Conservation (phyloP, 768 basidiomycete species). For the Mrakia frigida region DNA sequence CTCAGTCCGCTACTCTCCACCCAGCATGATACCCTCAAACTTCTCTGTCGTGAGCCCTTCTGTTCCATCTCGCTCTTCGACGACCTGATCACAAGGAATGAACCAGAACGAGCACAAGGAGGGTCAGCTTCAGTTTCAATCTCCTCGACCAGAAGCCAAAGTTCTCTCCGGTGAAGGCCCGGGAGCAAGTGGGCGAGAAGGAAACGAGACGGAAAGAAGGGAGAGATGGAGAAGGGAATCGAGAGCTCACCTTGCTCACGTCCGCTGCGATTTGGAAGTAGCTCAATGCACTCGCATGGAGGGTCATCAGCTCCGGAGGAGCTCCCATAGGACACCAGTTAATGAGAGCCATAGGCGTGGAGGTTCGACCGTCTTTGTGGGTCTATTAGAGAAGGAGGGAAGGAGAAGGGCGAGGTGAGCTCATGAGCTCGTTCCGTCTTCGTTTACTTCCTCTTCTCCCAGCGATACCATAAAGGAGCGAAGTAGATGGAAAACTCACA, state of each 20-base stretch:
- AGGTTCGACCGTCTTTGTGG: slow-evolving; percentile 24
- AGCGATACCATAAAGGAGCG: neutral
- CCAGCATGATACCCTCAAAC: slow-evolving; percentile 12
- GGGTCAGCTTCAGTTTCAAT: neutral
- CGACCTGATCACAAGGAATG: slow-evolving; percentile 3
- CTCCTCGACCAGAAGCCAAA: neutral
- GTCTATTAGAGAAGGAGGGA: neutral
- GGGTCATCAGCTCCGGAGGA: slow-evolving; percentile 14
- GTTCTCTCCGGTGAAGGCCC: neutral
- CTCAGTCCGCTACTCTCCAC: neutral
- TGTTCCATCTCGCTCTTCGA: slow-evolving; percentile 24
- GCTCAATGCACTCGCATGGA: slow-evolving; percentile 19
- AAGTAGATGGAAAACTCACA: neutral
- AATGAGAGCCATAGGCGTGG: slow-evolving; percentile 17
- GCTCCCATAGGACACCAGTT: slow-evolving; percentile 20
- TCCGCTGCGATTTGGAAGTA: slow-evolving; percentile 9
- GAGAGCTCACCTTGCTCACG: slow-evolving; percentile 15
- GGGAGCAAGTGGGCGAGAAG: neutral
- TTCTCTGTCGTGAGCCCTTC: slow-evolving; percentile 18
- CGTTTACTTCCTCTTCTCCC: too few species aligned
- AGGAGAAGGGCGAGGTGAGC: neutral
- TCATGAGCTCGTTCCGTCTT: neutral
- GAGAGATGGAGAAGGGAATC: neutral
- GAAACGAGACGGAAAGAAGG: neutral
- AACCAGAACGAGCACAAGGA: too few species aligned